Evolutionary conservation across 2,329 filamentous ascomycete genomes (phyloP).

Genomic region (Sphaerulina populicola): DNA sequence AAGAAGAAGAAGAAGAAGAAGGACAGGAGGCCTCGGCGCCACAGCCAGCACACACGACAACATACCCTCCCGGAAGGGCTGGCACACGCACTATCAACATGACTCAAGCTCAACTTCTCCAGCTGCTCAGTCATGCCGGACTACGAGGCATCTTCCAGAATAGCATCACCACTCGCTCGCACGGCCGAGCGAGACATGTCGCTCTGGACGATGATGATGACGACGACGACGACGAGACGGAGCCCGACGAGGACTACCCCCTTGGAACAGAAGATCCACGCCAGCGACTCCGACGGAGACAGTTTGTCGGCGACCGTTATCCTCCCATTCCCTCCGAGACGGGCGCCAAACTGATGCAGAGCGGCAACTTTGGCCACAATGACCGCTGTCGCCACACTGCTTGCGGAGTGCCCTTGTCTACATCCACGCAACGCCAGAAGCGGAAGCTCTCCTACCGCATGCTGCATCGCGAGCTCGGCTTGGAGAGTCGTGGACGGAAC

Average conservation of each 20-base stretch:
- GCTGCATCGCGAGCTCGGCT: conserved; percentile 71
- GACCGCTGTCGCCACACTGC: conserved; percentile 45
- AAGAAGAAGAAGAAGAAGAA: conserved; percentile 27
- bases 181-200: conserved; percentile 20
- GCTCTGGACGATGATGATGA: conserved; percentile 27
- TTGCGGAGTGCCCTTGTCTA: conserved; percentile 32
- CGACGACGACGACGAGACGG: conserved; percentile 31
- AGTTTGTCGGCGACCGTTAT: conserved; percentile 48
- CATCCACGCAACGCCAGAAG: conserved; percentile 47
- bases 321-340: conserved; percentile 77
- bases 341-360: conserved; percentile 70
- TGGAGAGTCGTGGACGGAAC: conserved; percentile 51
- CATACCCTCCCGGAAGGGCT: not conserved
- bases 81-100: conserved; percentile 20
- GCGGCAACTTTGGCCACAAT: conserved; percentile 68
- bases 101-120: conserved; percentile 44
- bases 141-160: conserved; percentile 46
- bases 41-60: conserved; percentile 15
- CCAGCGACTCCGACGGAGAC: conserved; percentile 39
- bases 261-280: conserved; percentile 34
- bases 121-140: conserved; percentile 47
- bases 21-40: conserved; percentile 24
- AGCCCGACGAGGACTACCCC: conserved; percentile 25
- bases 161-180: conserved; percentile 24
- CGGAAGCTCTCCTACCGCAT: conserved; percentile 58